Conservation (phyloP, 257 asterid genomes). For the Solanum ahanhuiri region DNA sequence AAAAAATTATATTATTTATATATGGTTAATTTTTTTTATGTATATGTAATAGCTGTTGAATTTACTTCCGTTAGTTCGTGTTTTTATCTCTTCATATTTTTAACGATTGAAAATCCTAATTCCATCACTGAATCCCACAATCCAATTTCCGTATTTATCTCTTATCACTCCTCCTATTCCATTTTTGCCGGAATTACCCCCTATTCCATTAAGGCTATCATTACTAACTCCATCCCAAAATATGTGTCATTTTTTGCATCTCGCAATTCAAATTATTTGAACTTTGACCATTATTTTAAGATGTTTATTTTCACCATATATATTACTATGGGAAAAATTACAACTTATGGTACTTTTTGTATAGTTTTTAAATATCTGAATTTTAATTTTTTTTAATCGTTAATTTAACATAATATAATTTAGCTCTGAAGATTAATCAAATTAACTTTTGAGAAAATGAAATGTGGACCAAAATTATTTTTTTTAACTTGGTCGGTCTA, state of each 20-base stretch:
- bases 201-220: not conserved
- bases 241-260: not conserved
- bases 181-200: not conserved
- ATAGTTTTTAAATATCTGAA: too few relatives aligned
- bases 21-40: not conserved
- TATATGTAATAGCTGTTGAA: not conserved
- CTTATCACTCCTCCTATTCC: not conserved
- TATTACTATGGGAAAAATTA: not conserved
- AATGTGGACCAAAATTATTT: too few relatives aligned
- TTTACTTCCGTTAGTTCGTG: rapidly evolving
- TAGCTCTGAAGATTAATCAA: too few relatives aligned
- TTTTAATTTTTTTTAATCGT: too few relatives aligned
- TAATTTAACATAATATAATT: too few relatives aligned
- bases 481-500: not conserved
- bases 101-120: not conserved
- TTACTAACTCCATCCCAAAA: not conserved
- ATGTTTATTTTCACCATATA: too few relatives aligned
- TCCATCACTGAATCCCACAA: not conserved
- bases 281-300: too few relatives aligned
- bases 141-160: not conserved
- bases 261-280: not conserved
- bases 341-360: too few relatives aligned
- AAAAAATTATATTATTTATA: too few relatives aligned
- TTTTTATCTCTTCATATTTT: not conserved
- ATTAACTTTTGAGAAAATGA: too few relatives aligned